Evolutionary conservation across 2,329 filamentous ascomycete genomes (phyloP).

Genomic region (Diplodia corticola): DNA sequence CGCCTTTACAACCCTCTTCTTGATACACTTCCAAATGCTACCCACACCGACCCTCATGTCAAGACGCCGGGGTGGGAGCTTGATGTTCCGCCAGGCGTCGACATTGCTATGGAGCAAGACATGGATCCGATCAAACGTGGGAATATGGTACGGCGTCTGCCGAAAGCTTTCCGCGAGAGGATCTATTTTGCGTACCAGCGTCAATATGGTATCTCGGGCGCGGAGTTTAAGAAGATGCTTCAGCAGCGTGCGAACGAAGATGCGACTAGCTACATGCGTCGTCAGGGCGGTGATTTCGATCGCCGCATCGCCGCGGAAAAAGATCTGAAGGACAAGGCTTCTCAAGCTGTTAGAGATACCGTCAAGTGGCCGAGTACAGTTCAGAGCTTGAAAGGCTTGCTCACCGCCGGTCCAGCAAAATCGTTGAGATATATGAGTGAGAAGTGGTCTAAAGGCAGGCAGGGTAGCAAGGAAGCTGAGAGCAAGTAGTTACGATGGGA

Average conservation of each 20-base stretch:
- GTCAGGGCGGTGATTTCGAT: slow-evolving; percentile 83
- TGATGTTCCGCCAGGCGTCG: slow-evolving; percentile 51
- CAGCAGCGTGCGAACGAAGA: slow-evolving; percentile 71
- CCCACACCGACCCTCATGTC: slow-evolving; percentile 67
- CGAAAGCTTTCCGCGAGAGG: slow-evolving; percentile 80
- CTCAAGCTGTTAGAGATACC: slow-evolving; percentile 78
- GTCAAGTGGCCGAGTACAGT: slow-evolving; percentile 89
- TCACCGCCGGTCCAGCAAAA: slow-evolving; percentile 73
- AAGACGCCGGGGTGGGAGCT: slow-evolving; percentile 62
- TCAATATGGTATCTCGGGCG: slow-evolving; percentile 80
- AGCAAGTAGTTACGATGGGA: neutral
- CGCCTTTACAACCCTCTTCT: slow-evolving; percentile 88
- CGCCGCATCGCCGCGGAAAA: slow-evolving; percentile 74
- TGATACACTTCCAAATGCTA: slow-evolving; percentile 83
- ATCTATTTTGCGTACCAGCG: slow-evolving; percentile 94
- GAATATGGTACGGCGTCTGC: slow-evolving; percentile 94
- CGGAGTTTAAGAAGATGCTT: slow-evolving; percentile 84
- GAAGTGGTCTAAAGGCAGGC: slow-evolving; percentile 58
- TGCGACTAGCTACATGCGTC: slow-evolving; percentile 63
- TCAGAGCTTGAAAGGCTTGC: slow-evolving; percentile 79
- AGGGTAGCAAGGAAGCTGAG: slow-evolving; percentile 15
- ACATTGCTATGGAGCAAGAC: slow-evolving; percentile 76
- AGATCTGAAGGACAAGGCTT: slow-evolving; percentile 70
- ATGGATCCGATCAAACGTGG: slow-evolving; percentile 89
- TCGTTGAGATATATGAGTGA: slow-evolving; percentile 77